phyloP scores from a whole-genome alignment of 2,329 filamentous ascomycete genomes.

The Colletotrichum horii region DNA sequence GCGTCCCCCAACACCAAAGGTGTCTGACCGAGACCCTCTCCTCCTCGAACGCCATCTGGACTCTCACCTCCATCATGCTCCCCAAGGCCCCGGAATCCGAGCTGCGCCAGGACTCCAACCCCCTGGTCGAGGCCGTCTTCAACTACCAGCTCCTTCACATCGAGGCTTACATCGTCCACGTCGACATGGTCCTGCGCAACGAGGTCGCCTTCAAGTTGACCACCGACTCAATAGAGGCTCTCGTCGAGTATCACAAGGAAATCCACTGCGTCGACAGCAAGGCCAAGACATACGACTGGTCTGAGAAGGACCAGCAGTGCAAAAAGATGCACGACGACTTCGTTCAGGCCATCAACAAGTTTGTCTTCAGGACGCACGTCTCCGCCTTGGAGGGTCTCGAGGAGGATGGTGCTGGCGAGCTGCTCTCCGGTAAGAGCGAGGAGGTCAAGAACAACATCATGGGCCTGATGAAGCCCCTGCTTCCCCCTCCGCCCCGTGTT shows the following conservation, averaged over 20 bases:
- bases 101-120: conserved; percentile 80
- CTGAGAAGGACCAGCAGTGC: conserved; percentile 93
- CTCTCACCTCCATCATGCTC: conserved; percentile 89
- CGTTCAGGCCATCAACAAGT: conserved; percentile 95
- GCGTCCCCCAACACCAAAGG: conserved; percentile 91
- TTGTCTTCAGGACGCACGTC: conserved; percentile 89
- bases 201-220: conserved; percentile 99
- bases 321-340: conserved; percentile 98
- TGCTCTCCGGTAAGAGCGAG: conserved; percentile 88
- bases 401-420: conserved; percentile 93
- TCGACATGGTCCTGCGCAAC: conserved; percentile 97
- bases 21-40: conserved; percentile 96
- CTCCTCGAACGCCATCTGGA: conserved; percentile 91
- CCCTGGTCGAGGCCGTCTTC: conserved; percentile 84
- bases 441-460: conserved; percentile 90
- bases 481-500: conserved; percentile 85
- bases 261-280: conserved; percentile 91
- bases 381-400: conserved; percentile 93
- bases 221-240: conserved; percentile 87
- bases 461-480: conserved; percentile 84
- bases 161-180: conserved; percentile 97
- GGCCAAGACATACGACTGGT: conserved; percentile 91
- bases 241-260: conserved; percentile 96
- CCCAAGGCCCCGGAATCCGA: conserved; percentile 88
- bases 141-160: conserved; percentile 93